phyloP scores from a whole-genome alignment of 495 filamentous ascomycete genomes.

The Tuber indicum region DNA sequence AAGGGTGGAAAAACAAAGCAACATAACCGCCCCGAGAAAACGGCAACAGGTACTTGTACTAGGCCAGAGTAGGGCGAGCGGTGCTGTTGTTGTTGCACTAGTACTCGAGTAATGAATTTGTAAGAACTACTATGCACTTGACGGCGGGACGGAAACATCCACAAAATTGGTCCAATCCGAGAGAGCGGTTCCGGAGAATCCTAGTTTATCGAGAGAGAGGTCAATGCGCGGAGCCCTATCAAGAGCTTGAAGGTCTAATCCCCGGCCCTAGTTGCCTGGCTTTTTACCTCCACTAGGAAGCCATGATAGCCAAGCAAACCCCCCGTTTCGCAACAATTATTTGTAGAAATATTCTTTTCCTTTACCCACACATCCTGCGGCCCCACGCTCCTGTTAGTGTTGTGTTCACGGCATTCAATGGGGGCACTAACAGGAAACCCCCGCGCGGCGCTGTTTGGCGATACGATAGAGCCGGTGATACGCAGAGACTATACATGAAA shows the following conservation, averaged over 20 bases:
- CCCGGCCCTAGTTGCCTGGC: background rate
- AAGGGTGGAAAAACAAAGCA: background rate
- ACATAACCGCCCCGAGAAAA: background rate
- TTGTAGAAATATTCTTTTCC: constrained; percentile 10
- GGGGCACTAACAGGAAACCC: constrained; percentile 3
- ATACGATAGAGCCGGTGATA: background rate
- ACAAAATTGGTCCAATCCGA: constrained; percentile 22
- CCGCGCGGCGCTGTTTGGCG: background rate
- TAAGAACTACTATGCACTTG: background rate
- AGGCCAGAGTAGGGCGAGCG: background rate
- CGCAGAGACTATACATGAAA: background rate
- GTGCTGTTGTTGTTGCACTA: background rate
- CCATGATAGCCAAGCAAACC: background rate
- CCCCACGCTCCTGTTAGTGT: constrained; percentile 12
- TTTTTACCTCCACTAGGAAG: background rate
- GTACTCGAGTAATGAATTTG: background rate
- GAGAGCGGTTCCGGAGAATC: constrained; percentile 28
- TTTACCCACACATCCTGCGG: constrained; percentile 7
- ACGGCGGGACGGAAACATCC: constrained; percentile 28
- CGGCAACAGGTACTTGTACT: background rate
- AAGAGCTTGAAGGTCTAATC: background rate
- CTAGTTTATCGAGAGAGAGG: constrained; percentile 22
- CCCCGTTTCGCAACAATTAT: background rate
- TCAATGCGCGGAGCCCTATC: constrained; percentile 15
- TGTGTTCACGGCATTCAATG: constrained; percentile 9